Percentiles rank a stretch among this genome's conserved stretches.
These are phyloP conservation scores for Zoysia japonica DNA, from an alignment of 176 grass and related monocot species.

Conservation along the genomic window DNA sequence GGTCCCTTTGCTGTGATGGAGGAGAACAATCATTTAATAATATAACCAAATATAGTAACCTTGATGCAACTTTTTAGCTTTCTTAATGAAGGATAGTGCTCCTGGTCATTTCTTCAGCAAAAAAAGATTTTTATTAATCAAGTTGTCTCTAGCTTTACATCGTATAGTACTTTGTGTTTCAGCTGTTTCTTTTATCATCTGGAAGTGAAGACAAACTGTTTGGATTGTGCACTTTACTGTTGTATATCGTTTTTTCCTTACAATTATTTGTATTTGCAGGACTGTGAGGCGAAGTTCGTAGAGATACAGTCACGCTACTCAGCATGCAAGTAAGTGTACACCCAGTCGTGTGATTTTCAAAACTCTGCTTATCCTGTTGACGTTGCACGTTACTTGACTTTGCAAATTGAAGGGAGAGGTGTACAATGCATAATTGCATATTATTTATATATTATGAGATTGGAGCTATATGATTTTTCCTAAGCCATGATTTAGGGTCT, in stretches of 20 bases:
- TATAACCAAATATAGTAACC: not conserved
- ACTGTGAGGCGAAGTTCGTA: slow-evolving; percentile 79
- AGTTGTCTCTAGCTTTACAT: slow-evolving; percentile 12
- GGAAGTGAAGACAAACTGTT: slow-evolving; percentile 15
- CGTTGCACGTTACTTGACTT: not conserved
- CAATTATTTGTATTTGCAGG: slow-evolving; percentile 51
- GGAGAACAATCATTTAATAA: not conserved
- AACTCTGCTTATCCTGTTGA: slow-evolving; percentile 3
- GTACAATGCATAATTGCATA: slow-evolving; percentile 4
- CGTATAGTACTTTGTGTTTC: not conserved
- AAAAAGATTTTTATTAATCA: slow-evolving; percentile 16
- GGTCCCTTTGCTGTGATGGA: not conserved
- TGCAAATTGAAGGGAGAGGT: not conserved
- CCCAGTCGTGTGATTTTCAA: slow-evolving; percentile 23
- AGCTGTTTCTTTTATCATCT: not conserved
- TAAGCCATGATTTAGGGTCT: not conserved
- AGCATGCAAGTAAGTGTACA: slow-evolving; percentile 63
- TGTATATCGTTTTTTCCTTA: not conserved
- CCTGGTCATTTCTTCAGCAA: not conserved
- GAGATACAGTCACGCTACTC: slow-evolving; percentile 77
- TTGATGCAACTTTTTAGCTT: not conserved
- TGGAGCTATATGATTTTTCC: slow-evolving; percentile 18
- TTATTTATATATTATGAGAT: slow-evolving; percentile 10
- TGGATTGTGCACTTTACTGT: not conserved
- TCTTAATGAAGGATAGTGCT: not conserved